Evolutionary conservation across 768 basidiomycete genomes (phyloP), one percentile per base, ranked within the genome.

Genomic region (Cystofilobasidium bisporidii): DNA sequence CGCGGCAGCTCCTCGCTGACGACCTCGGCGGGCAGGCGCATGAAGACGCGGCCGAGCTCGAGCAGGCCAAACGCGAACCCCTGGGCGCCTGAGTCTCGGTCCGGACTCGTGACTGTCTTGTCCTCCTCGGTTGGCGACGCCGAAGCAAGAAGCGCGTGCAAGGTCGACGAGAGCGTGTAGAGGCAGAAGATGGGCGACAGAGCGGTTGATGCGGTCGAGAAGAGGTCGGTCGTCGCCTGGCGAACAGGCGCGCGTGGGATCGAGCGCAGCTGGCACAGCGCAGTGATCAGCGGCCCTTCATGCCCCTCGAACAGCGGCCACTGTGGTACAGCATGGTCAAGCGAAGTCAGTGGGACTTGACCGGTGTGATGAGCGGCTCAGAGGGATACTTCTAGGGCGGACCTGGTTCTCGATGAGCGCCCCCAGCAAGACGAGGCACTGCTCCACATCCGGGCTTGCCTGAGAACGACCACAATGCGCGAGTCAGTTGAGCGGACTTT

Each of bases 1-100:
- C 88, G 84, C 48, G 90, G 90, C 48, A 92, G 75, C 72, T 91
- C 89, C 72, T 92, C 90, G 76, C 91, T 89, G 26, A 91, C 83
- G 63, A 92, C 85, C 74, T 91, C 88, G 1, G 84, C 81, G 20
- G 90, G 90, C 22, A 92, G 80, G 41, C 86, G 84, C 66, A 91
- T 76, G 70, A 89, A 84, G 70, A 90, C 89, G 76, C 88, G 90
- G 41, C 87, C 89, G 17, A 92, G 76, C 0, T 87, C 88, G 71
- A 90, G 85, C 63, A 92, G 80, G 6, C 89, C 90, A 76, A 90
- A 91, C 5, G 88, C 88, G 18, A 56, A 56, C 8, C 5, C 28
- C 53, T 28, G 30, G 9, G 53, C 28, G 9, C 3, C 26, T 11
- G 22, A n/a, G 47, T 9, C 47, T 6, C 8, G 8, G 12, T 43